A percentile compares a stretch with the other conserved stretches of the same genome.
phyloP scores from a whole-genome alignment of 805 yeast genomes.

The Candida suzukii region DNA sequence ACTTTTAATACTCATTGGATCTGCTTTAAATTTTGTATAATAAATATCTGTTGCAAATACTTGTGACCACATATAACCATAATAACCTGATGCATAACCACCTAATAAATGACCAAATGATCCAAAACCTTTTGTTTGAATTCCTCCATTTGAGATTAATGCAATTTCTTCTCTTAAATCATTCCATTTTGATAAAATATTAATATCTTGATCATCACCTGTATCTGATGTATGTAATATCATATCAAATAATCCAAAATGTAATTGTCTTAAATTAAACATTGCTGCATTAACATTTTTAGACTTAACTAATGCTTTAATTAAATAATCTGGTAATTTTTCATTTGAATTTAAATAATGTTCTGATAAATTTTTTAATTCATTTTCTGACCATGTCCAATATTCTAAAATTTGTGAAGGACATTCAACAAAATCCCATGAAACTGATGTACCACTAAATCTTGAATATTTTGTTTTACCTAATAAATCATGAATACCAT shows the following conservation, averaged over 20 bases:
- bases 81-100: constrained; percentile 82
- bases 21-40: constrained; percentile 56
- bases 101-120: constrained; percentile 80
- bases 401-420: constrained; percentile 87
- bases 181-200: constrained; percentile 58
- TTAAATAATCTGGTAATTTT: constrained; percentile 47
- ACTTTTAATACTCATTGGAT: constrained; percentile 55
- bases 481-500: constrained; percentile 75
- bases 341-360: constrained; percentile 57
- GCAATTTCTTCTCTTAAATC: constrained; percentile 56
- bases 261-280: constrained; percentile 66
- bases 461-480: constrained; percentile 58
- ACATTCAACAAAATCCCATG: constrained; percentile 85
- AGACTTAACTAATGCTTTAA: constrained; percentile 51
- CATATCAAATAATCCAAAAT: constrained; percentile 75
- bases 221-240: constrained; percentile 47
- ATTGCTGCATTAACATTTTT: constrained; percentile 76
- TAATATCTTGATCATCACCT: constrained; percentile 40
- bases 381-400: constrained; percentile 75
- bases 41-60: constrained; percentile 83
- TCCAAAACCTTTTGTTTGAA: constrained; percentile 57
- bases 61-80: constrained; percentile 81
- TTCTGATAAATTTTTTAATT: constrained; percentile 50
- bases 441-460: constrained; percentile 72
- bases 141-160: constrained; percentile 48